phyloP scores from a whole-genome alignment of 2,329 filamentous ascomycete species.

The Pyrenochaeta sp. region DNA sequence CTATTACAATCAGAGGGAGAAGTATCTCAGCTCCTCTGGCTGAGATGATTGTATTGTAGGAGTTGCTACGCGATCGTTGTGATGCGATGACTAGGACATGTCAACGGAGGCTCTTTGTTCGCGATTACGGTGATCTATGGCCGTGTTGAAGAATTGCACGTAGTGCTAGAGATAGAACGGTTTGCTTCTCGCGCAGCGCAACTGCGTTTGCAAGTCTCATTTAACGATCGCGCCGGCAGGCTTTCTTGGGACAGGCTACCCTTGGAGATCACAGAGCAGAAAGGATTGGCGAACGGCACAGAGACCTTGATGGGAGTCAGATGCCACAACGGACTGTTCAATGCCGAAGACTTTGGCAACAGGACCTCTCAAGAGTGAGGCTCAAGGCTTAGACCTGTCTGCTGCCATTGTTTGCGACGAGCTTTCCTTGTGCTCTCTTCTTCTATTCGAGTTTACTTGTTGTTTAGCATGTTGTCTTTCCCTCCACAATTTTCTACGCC shows the following conservation, averaged over 20 bases:
- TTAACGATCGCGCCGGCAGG: slow-evolving; percentile 7
- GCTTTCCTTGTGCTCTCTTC: slow-evolving; percentile 12
- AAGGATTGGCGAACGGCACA: slow-evolving; percentile 13
- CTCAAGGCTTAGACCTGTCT: slow-evolving; percentile 53
- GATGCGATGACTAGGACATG: slow-evolving; percentile 36
- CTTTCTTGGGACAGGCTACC: slow-evolving; percentile 24
- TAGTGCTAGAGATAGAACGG: slow-evolving; percentile 2
- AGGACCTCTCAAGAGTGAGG: slow-evolving; percentile 53
- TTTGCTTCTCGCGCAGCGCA: slow-evolving; percentile 25
- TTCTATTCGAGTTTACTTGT: slow-evolving; percentile 16
- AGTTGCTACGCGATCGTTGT: slow-evolving; percentile 29
- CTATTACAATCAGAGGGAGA: slow-evolving; percentile 80
- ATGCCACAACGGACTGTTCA: slow-evolving; percentile 9
- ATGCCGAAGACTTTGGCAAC: slow-evolving; percentile 21
- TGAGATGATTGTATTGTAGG: slow-evolving; percentile 24
- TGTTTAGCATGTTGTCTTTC: slow-evolving; percentile 15
- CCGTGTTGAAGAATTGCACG: slow-evolving; percentile 10
- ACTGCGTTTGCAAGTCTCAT: slow-evolving; percentile 16
- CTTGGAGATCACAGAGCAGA: slow-evolving; percentile 9
- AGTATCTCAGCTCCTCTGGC: slow-evolving; percentile 26
- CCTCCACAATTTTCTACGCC: slow-evolving; percentile 28
- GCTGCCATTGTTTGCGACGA: slow-evolving; percentile 25
- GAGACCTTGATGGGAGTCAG: slow-evolving; percentile 7
- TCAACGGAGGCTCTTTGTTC: slow-evolving; percentile 10
- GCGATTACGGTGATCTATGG: slow-evolving; percentile 24